Base-by-base conservation (phyloP, 2,329 filamentous ascomycete genomes). In the Plectosphaerella plurivora region DNA sequence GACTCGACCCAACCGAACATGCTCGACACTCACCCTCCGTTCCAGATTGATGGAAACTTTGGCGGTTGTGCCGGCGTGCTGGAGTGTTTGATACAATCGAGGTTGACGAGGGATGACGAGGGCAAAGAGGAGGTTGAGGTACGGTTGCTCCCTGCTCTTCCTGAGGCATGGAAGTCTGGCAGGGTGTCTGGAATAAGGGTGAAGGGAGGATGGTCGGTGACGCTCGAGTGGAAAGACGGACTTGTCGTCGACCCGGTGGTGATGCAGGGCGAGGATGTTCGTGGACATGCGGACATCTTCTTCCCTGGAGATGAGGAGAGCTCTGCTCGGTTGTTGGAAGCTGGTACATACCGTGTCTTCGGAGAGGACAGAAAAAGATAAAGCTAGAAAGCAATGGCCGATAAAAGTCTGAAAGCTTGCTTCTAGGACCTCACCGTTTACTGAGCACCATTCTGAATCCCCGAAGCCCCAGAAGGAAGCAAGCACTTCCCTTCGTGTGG, bases 11-110 rank as follows among this genome's bases (percentile, higher is more conserved):
- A 54, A 39, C 44, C 55, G 1, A 54, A 54, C 35, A 56, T 56
- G 55, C 51, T 56, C 3, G 69, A 73, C 33, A 49, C 52, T 48
- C 58, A 58, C 22, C 54, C 51, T 3, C 58, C 57, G n/a, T 77
- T 78, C 56, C 75, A 78, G 58, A 75, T 77, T 10, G 75, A 79
- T 53, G 76, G 76, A 4, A 79, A 79, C 53, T 74, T 76, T 55
- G 76, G 76, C 4, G 70, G 71, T 10, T 68, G 69, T 3, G 68
- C 71, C 7, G 74, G 70, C 6, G 68, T 78, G 11, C 35, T 57
- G 10, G 54, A 56, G 45, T 54, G 55, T 20, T 22, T 56, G 15
- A 20, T 52, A 1, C 54, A 57, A 20, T 57, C 55, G 3, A 45
- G n/a, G 24, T 15, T 51, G 1, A 20, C 39, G 8, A 24, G 35